Base-by-base conservation (phyloP, 2,329 filamentous ascomycete genomes). In the Colletotrichum phormii region DNA sequence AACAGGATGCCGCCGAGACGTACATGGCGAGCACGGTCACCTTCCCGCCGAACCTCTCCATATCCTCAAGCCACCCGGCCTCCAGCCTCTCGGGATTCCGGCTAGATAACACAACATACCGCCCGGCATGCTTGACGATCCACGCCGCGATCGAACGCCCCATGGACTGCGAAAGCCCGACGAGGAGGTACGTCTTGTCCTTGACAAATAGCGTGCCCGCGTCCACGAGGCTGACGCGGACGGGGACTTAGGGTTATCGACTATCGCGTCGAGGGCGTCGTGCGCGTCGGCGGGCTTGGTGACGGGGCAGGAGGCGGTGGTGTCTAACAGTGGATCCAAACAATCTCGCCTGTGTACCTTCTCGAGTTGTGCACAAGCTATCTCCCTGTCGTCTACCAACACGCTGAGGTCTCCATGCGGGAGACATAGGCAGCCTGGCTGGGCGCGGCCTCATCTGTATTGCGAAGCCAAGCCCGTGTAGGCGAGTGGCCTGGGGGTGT, bases 61-160 rank as follows among this genome's bases (percentile, higher is more conserved):
- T 62, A 13, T 67, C 65, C 5, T 57, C 12, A 29, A 67, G 15
- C 65, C 65, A 67, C 31, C 26, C 46, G 31, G 12, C 33, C 15
- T 66, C 63, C 15, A 35, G 63, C 3, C 24, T 66, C 0, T 79
- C 75, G 1, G 82, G 79, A 24, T 77, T 79, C 7, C 84, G 79
- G 65, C 81, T 83, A 1, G 80, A 79, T 0, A 86, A 54, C 13
- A 78, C 80, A 5, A 85, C 35, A 60, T 81, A 31, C 46, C 77
- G 75, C 1, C 81, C 82, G 1, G 83, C 83, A 7, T 76, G 72
- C 0, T 64, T 57, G 4, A 80, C 71, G 81, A 84, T 84, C 79
- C 78, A 85, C 7, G 78, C 67, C 42, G 76, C 79, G 1, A 84
- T 71, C 0, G 83, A 83, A 4, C 76, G 74, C 6, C 83, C 84